Percentiles rank a stretch among this genome's conserved stretches.
These are phyloP conservation scores for Zymoseptoria crescenta DNA, from an alignment of 2,329 filamentous ascomycete species.

Conservation along the genomic window DNA sequence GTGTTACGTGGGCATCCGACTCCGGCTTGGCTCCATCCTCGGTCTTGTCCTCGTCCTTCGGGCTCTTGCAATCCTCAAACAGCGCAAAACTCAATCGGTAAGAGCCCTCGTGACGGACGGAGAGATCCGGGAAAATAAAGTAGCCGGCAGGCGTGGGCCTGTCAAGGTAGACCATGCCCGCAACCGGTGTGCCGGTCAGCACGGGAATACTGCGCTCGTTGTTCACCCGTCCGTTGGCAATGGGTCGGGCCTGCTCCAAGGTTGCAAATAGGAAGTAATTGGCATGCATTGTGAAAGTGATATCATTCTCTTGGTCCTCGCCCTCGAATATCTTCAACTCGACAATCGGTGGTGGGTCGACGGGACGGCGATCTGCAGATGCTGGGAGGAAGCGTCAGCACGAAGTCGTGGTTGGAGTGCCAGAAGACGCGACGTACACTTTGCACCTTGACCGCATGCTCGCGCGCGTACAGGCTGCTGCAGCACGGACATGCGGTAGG, in stretches of 20 bases:
- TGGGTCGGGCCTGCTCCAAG: slow-evolving; percentile 73
- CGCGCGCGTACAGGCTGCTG: slow-evolving; percentile 91
- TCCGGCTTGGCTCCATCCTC: slow-evolving; percentile 29
- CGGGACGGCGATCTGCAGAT: slow-evolving; percentile 79
- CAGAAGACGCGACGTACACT: slow-evolving; percentile 55
- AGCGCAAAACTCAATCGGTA: slow-evolving; percentile 89
- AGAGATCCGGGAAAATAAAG: slow-evolving; percentile 95
- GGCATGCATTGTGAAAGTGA: slow-evolving; percentile 86
- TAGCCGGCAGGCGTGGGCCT: slow-evolving; percentile 74
- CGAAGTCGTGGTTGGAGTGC: not conserved
- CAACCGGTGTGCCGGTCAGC: slow-evolving; percentile 86
- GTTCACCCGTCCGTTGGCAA: slow-evolving; percentile 71
- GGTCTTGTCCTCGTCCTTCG: slow-evolving; percentile 63
- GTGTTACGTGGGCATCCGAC: slow-evolving; percentile 58
- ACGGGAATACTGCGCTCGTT: slow-evolving; percentile 66
- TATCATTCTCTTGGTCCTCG: slow-evolving; percentile 42
- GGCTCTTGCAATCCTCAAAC: slow-evolving; percentile 86
- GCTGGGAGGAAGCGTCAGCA: slow-evolving; percentile 41
- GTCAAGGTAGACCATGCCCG: slow-evolving; percentile 92
- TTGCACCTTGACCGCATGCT: slow-evolving; percentile 90
- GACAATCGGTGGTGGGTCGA: slow-evolving; percentile 90
- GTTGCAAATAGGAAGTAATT: slow-evolving; percentile 97
- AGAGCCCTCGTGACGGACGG: slow-evolving; percentile 87
- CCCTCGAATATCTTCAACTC: slow-evolving; percentile 81
- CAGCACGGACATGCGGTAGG: slow-evolving; percentile 75